Base-by-base conservation (phyloP, 306 rosid species). In the Dicorynia guianensis region DNA sequence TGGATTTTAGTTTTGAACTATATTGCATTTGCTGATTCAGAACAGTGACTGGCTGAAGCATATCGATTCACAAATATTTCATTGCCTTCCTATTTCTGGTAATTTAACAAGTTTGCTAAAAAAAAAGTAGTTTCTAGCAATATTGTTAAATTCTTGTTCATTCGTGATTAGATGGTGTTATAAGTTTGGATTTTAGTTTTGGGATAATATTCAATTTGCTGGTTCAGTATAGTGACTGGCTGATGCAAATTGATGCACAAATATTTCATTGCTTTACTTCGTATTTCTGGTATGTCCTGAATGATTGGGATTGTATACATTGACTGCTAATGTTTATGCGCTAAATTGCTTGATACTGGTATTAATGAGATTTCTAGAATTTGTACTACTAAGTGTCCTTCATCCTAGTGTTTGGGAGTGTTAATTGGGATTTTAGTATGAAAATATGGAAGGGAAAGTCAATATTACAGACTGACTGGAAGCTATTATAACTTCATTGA, bases 261-360 rank as follows among this genome's bases (percentile, higher is more conserved):
- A 52, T 57, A n/a, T 19, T 8, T 34, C 11, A 19, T 68, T 35
- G 36, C 35, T 14, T 44, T 67, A 18, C 15, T 68, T 25, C 30
- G 69, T 40, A 47, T 76, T 57, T 42, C 53, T 57, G 60, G 69
- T 67, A 68, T 46, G 35, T 18, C 58, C 20, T 58, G 40, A 18
- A 38, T 48, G 30, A 18, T 35, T 47, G 25, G 63, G 3, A 8
- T 17, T n/a, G 44, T 9, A 63, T 35, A 52, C 36, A 17, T 52
- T 69, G 36, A 53, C 14, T 1, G n/a, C 11, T 52, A 11, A 17
- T 53, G 11, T 17, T 6, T 30, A 4, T 4, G 2, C 6, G 48
- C 33, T 17, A 17, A 50, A 11, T 15, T 69, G 19, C 49, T 38
- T 19, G 40, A 19, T 39, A 34, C 7, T 35, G 20, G 19, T 14